Percentiles rank a stretch among this genome's conserved stretches.
Conservation (phyloP, 805 yeast species). For the Wickerhamiella domercqiae region DNA sequence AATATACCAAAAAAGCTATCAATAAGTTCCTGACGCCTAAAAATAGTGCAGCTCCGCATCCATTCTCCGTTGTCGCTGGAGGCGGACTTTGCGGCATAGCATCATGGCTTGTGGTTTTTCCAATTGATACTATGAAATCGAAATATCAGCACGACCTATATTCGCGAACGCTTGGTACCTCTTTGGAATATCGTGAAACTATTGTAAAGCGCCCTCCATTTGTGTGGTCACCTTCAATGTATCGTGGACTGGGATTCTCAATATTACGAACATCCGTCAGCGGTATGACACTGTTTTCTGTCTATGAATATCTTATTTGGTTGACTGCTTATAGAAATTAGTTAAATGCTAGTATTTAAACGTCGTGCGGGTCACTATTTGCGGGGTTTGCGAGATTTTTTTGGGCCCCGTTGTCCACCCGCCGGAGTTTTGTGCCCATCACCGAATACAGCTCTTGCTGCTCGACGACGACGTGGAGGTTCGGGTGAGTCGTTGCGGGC, state of each 20-base stretch:
- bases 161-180: slow-evolving; percentile 43
- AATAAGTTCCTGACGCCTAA: slow-evolving; percentile 17
- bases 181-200: slow-evolving; percentile 28
- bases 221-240: slow-evolving; percentile 33
- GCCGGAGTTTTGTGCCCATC: no score
- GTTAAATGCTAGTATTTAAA: neutral
- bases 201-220: slow-evolving; percentile 19
- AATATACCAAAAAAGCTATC: slow-evolving; percentile 45
- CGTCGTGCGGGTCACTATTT: no score
- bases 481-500: no score
- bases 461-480: no score
- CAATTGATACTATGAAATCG: slow-evolving; percentile 68
- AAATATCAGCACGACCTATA: slow-evolving; percentile 61
- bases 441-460: no score
- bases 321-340: slow-evolving; percentile 3
- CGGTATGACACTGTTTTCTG: slow-evolving; percentile 60
- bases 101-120: slow-evolving; percentile 63
- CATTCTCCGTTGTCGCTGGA: slow-evolving; percentile 42
- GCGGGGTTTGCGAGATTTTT: no score
- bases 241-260: slow-evolving; percentile 67
- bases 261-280: slow-evolving; percentile 54
- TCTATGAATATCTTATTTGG: slow-evolving; percentile 51
- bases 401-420: no score
- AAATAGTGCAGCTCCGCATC: slow-evolving; percentile 19
- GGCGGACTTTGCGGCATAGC: slow-evolving; percentile 71